Base-by-base conservation (phyloP, 352 stramenopile genomes). In the Pythium sukuiense region DNA sequence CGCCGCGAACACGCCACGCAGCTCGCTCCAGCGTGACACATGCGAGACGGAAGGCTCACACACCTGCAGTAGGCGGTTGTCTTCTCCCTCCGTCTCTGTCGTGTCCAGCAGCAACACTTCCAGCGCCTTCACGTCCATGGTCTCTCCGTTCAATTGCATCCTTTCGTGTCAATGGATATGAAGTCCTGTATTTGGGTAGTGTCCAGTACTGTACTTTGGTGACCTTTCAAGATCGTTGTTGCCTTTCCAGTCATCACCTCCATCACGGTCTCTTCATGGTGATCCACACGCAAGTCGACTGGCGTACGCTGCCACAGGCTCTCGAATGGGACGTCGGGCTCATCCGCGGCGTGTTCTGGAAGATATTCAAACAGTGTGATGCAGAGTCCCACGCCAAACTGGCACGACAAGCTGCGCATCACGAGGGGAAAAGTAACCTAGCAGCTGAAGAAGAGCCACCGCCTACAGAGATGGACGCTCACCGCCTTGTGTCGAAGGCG, bases 1-100 rank as follows among this genome's bases (percentile, higher is more conserved):
- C 6, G 83, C 83, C 3, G 81, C 83, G 18, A 89, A 74, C 1
- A 92, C 81, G 1, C 81, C 80, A 32, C 79, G 78, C 12, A 92
- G 46, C 20, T 79, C 74, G 33, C 79, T 63, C 73, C 73, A 90
- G 35, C 54, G 61, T 4, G 29, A 57, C 26, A 16, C 26, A 24
- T 20, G 18, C 2, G 35, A 20, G 14, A 41, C 30, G 18, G 32
- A 14, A 13, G 54, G 18, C 50, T 70, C 48, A 14, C 46, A 14
- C 1, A 33, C 77, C 54, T 84, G 79, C 53, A 88, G 80, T 26
- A 92, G 72, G 24, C 64, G 66, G 41, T 90, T 92, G 71, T 88
- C 81, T 64, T 92, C 78, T 29, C 81, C 83, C 65, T 92, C 83
- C 27, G 81, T 82, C 69, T 90, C 74, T 0, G 70, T 80, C 64